Conservation (phyloP, 2,329 filamentous ascomycete species). For the Verticillium zaregamsianum region DNA sequence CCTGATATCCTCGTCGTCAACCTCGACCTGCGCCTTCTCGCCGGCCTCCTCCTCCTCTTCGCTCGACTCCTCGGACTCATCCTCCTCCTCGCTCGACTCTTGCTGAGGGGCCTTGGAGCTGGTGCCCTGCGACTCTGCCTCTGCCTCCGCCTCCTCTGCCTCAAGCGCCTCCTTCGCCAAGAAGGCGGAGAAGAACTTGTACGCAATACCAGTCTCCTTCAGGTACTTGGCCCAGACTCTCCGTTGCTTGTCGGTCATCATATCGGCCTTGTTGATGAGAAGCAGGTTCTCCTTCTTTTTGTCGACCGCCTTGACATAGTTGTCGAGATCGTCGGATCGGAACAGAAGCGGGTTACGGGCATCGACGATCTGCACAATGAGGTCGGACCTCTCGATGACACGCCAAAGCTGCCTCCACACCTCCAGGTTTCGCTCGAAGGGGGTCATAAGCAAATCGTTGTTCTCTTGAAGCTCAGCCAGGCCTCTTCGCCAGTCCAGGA, state of each 20-base stretch:
- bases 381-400: constrained; percentile 92
- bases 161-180: constrained; percentile 89
- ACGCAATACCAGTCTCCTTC: constrained; percentile 73
- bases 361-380: constrained; percentile 97
- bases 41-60: constrained; percentile 28
- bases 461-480: constrained; percentile 91
- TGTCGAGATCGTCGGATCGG: constrained; percentile 87
- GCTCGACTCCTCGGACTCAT: constrained; percentile 22
- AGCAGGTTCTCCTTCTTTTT: constrained; percentile 84
- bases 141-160: constrained; percentile 49
- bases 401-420: constrained; percentile 98
- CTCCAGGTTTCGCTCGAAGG: constrained; percentile 94
- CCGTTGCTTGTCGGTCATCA: constrained; percentile 89
- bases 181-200: constrained; percentile 93
- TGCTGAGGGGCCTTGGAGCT: constrained; percentile 28
- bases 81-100: constrained; percentile 15
- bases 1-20: constrained; percentile 58
- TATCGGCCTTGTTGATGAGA: constrained; percentile 97
- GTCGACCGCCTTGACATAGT: constrained; percentile 91
- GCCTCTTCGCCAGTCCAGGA: constrained; percentile 85
- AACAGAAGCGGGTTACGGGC: constrained; percentile 92
- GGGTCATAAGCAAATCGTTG: constrained; percentile 92
- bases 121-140: constrained; percentile 15
- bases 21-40: constrained; percentile 29
- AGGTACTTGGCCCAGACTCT: constrained; percentile 84